These are phyloP conservation scores for Taphrina sp. DNA, from an alignment of 1,139 yeast species.

Conservation along the genomic window DNA sequence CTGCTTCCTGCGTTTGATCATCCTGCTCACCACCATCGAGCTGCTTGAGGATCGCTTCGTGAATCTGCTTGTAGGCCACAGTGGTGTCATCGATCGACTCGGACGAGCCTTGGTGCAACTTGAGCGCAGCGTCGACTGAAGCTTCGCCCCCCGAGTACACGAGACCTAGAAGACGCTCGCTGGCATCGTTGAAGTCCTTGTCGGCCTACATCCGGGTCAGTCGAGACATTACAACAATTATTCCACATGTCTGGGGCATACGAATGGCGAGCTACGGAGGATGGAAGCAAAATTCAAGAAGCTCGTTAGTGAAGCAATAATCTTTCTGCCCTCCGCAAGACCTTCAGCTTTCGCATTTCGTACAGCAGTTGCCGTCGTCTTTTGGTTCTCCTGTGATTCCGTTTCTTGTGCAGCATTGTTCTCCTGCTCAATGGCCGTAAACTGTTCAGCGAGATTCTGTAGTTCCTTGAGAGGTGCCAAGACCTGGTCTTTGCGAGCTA, in stretches of 20 bases:
- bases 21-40: neutral
- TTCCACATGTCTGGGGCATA: too few relatives aligned
- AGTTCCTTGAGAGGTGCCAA: slow-evolving; percentile 46
- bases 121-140: slow-evolving; percentile 43
- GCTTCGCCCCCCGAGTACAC: slow-evolving; percentile 45
- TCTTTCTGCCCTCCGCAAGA: slow-evolving; percentile 38
- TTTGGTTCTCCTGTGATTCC: slow-evolving; percentile 13
- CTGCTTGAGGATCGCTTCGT: slow-evolving; percentile 13
- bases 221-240: too few relatives aligned
- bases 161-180: slow-evolving; percentile 43
- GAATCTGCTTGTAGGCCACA: slow-evolving; percentile 39
- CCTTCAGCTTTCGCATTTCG: slow-evolving; percentile 29
- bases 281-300: slow-evolving; percentile 45
- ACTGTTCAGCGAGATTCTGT: slow-evolving; percentile 42
- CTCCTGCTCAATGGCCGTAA: slow-evolving; percentile 39
- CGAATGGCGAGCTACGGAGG: slow-evolving; percentile 32
- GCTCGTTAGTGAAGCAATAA: slow-evolving; percentile 41
- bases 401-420: slow-evolving; percentile 28
- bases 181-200: slow-evolving; percentile 40
- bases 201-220: slow-evolving; percentile 32
- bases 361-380: slow-evolving; percentile 21
- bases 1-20: slow-evolving; percentile 2
- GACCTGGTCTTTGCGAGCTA: slow-evolving; percentile 44
- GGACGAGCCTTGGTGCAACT: slow-evolving; percentile 41
- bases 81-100: slow-evolving; percentile 41